Conservation (phyloP, 768 basidiomycete genomes). For the Kwoniella sp. region DNA sequence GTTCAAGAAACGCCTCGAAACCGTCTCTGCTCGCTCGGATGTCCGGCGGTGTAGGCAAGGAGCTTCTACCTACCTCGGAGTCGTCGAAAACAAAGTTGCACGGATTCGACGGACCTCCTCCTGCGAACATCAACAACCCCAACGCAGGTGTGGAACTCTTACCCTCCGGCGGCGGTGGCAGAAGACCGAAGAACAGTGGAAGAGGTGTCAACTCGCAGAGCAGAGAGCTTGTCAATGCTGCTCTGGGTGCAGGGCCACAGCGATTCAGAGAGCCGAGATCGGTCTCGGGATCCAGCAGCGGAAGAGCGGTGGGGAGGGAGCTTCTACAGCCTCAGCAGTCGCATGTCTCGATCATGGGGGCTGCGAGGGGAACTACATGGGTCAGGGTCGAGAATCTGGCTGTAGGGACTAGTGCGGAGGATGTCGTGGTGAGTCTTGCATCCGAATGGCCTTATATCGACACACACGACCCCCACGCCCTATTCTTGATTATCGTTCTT, state of each 20-base stretch:
- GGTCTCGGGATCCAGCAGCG: background rate
- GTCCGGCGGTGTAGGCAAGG: slow-evolving; percentile 39
- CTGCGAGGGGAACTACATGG: slow-evolving; percentile 56
- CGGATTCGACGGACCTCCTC: slow-evolving; percentile 27
- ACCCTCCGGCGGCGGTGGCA: slow-evolving; percentile 21
- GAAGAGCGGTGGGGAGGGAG: background rate
- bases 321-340: slow-evolving; percentile 2
- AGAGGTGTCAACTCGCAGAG: slow-evolving; percentile 11
- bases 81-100: slow-evolving; percentile 20
- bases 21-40: slow-evolving; percentile 34
- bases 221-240: slow-evolving; percentile 29
- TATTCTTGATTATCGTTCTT: no score
- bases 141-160: slow-evolving; percentile 46
- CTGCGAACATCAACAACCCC: slow-evolving; percentile 29
- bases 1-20: slow-evolving; percentile 7
- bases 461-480: no score
- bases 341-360: slow-evolving; percentile 40
- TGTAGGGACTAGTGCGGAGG: slow-evolving; percentile 75
- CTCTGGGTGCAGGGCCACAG: slow-evolving; percentile 19
- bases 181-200: slow-evolving; percentile 12
- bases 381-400: slow-evolving; percentile 76
- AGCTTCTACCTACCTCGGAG: slow-evolving; percentile 28
- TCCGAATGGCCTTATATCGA: no score
- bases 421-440: slow-evolving; percentile 64
- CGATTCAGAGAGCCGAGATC: slow-evolving; percentile 12